Evolutionary conservation across 108 stramenopile species (phyloP).

Genomic region (Craspedostauros australis): DNA sequence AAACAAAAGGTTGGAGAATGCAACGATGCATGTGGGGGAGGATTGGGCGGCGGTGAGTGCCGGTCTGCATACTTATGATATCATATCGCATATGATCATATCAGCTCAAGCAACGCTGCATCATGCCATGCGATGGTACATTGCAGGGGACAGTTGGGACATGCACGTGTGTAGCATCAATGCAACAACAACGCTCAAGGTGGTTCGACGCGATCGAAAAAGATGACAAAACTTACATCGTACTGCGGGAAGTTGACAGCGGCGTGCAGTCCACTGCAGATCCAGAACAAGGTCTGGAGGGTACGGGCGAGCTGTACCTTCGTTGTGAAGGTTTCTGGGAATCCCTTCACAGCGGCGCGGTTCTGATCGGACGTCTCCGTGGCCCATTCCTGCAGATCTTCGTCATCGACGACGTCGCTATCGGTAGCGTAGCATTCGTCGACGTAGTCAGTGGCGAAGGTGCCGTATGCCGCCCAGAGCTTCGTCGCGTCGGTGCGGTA

Average conservation of each 20-base stretch:
- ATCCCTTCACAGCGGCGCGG: slow-evolving; percentile 6
- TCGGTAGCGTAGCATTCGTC: slow-evolving; percentile 14
- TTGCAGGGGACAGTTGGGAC: too few relatives aligned
- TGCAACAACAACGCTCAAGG: too few relatives aligned
- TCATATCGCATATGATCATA: too few relatives aligned
- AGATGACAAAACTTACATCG: too few relatives aligned
- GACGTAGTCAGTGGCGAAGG: slow-evolving; percentile 10
- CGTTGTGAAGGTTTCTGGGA: slow-evolving; percentile 3
- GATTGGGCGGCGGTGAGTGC: too few relatives aligned
- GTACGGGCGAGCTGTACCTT: slow-evolving; percentile 3
- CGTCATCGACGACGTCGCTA: neutral
- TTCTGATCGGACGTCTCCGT: slow-evolving; percentile 2
- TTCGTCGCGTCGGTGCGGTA: slow-evolving; percentile 12
- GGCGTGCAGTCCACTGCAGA: slow-evolving; percentile 12
- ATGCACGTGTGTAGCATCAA: too few relatives aligned
- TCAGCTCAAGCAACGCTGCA: too few relatives aligned
- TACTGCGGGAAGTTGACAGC: slow-evolving; percentile 21
- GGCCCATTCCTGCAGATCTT: slow-evolving; percentile 15
- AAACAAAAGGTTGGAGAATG: too few relatives aligned
- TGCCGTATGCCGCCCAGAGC: slow-evolving; percentile 9
- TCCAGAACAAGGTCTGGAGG: slow-evolving; percentile 22
- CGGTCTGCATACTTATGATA: too few relatives aligned
- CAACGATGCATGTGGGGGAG: too few relatives aligned
- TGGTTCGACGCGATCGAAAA: too few relatives aligned
- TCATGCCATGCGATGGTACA: too few relatives aligned